phyloP scores from a whole-genome alignment of 2,329 filamentous ascomycete species.

The Zymoseptoria tritici region DNA sequence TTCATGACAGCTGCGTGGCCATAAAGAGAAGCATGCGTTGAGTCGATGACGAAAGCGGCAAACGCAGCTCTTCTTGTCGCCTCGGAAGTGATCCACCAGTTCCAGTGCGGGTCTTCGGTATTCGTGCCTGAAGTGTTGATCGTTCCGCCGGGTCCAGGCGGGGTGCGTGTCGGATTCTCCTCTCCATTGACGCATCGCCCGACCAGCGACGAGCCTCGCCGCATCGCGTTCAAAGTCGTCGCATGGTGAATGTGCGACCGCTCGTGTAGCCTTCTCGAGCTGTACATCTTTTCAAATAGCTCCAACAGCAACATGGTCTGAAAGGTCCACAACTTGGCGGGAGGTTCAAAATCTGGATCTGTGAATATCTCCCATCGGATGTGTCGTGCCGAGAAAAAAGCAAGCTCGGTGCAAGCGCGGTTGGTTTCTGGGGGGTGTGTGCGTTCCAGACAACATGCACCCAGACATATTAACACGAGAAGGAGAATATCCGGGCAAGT shows the following conservation, averaged over 20 bases:
- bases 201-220: constrained; percentile 82
- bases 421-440: constrained; percentile 67
- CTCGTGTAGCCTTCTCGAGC: constrained; percentile 83
- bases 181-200: constrained; percentile 70
- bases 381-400: constrained; percentile 87
- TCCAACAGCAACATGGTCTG: constrained; percentile 84
- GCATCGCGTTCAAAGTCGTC: constrained; percentile 91
- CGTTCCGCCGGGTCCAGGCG: constrained; percentile 41
- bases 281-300: constrained; percentile 97
- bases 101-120: constrained; percentile 86
- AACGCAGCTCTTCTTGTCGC: constrained; percentile 85
- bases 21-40: constrained; percentile 95
- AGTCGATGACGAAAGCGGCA: constrained; percentile 90
- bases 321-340: constrained; percentile 93
- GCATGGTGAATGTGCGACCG: constrained; percentile 94
- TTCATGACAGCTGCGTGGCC: constrained; percentile 96
- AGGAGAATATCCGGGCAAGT: constrained; percentile 77
- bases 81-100: constrained; percentile 91
- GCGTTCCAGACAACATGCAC: constrained; percentile 81
- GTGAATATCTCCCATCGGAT: constrained; percentile 95
- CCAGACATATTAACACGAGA: constrained; percentile 84
- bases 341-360: constrained; percentile 79
- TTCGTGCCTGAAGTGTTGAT: constrained; percentile 43
- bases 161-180: constrained; percentile 45
- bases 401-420: constrained; percentile 69